These are phyloP conservation scores for Alternaria sp. DNA, from an alignment of 2,329 filamentous ascomycete species.

Conservation along the genomic window DNA sequence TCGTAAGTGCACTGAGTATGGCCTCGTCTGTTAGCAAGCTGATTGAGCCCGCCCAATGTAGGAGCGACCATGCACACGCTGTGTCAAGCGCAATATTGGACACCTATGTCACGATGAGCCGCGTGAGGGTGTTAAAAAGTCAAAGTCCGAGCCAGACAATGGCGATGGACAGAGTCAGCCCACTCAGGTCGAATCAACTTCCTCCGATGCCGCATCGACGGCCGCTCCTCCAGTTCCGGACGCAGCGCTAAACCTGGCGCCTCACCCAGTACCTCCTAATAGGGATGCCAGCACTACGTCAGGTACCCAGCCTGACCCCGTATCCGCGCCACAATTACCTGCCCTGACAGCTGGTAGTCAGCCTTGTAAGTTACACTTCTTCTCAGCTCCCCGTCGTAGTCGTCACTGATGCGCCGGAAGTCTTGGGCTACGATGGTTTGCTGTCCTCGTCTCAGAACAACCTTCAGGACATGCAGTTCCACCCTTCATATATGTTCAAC, in stretches of 20 bases:
- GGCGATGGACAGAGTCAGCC: slow-evolving; percentile 39
- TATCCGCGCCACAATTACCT: slow-evolving; percentile 70
- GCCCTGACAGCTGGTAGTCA: slow-evolving; percentile 69
- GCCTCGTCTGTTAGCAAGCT: slow-evolving; percentile 36
- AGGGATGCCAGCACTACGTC: slow-evolving; percentile 58
- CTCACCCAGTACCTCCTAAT: slow-evolving; percentile 43
- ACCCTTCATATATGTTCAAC: slow-evolving; percentile 94
- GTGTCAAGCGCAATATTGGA: slow-evolving; percentile 98
- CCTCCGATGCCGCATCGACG: slow-evolving; percentile 37
- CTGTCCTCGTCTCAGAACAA: slow-evolving; percentile 74
- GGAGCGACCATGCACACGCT: slow-evolving; percentile 96
- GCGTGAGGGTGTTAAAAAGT: slow-evolving; percentile 80
- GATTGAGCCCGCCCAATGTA: slow-evolving; percentile 52
- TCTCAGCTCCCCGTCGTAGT: slow-evolving; percentile 25
- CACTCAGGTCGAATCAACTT: slow-evolving; percentile 36
- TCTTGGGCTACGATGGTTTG: slow-evolving; percentile 85
- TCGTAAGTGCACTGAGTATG: slow-evolving; percentile 43
- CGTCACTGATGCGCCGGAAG: slow-evolving; percentile 55
- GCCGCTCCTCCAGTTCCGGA: slow-evolving; percentile 40
- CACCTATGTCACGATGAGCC: slow-evolving; percentile 98
- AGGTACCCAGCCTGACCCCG: slow-evolving; percentile 73
- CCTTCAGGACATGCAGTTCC: slow-evolving; percentile 92
- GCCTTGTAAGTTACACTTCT: slow-evolving; percentile 69
- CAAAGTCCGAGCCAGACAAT: slow-evolving; percentile 63
- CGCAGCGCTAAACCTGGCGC: slow-evolving; percentile 48